These are phyloP conservation scores for Puccinia horiana DNA, from an alignment of 1,284 basidiomycete species.

Conservation along the genomic window DNA sequence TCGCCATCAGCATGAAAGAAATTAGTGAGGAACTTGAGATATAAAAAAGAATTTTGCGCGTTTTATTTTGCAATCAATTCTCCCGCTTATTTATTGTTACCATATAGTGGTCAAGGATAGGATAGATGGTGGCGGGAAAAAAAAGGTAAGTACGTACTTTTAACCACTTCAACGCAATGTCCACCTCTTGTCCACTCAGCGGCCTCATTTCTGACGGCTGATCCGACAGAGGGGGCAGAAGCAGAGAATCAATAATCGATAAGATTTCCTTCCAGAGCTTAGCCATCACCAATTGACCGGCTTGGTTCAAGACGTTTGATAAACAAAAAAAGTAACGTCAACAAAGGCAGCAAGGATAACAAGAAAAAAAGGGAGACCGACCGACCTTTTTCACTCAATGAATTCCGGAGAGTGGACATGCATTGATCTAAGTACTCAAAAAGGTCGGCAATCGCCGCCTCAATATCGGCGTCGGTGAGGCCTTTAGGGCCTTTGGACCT, in stretches of 20 bases:
- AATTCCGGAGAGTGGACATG: conserved; percentile 84
- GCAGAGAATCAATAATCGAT: conserved; percentile 78
- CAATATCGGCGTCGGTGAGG: conserved; percentile 88
- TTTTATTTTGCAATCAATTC: conserved; percentile 30
- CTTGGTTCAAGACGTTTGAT: conserved; percentile 54
- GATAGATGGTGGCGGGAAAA: not conserved
- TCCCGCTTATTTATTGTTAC: not conserved
- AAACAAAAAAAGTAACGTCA: not conserved
- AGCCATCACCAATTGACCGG: conserved; percentile 89
- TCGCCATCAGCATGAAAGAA: conserved; percentile 95
- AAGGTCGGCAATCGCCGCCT: conserved; percentile 84
- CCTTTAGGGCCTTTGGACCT: conserved; percentile 65
- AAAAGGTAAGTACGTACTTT: conserved; percentile 65
- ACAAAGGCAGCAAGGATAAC: not conserved
- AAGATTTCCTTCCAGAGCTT: conserved; percentile 97
- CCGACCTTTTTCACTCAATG: conserved; percentile 67
- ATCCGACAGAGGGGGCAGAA: conserved; percentile 89
- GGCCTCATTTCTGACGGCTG: conserved; percentile 86
- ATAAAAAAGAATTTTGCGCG: conserved; percentile 26
- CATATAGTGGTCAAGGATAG: conserved; percentile 1
- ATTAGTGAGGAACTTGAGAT: conserved; percentile 78
- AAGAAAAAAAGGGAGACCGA: not conserved
- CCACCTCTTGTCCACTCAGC: conserved; percentile 89
- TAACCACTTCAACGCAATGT: conserved; percentile 97
- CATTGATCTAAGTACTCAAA: conserved; percentile 98